Base-by-base conservation (phyloP, 768 basidiomycete species). In the Lyophyllum semitale region DNA sequence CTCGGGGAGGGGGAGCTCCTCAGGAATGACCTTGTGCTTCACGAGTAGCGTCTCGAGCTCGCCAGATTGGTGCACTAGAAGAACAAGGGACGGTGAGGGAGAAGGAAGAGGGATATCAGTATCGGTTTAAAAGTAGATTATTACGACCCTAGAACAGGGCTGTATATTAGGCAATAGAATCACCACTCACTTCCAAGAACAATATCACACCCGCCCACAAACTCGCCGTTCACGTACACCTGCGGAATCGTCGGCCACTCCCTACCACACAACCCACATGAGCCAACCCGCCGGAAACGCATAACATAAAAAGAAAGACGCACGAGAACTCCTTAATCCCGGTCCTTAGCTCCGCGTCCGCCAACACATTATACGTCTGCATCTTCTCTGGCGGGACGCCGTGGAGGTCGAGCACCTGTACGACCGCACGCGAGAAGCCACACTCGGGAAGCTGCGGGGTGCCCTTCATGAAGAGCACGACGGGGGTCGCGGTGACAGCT, bases 181-280 rank as follows among this genome's bases (percentile, higher is more conserved):
- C 53, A 54, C 55, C 17, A 85, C 93, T 74, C 65, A 95, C 93
- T 97, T 60, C 85, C 83, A 25, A 98, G 71, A 20, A 98, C 73
- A 62, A 99, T 98, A 74, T 99, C 96, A 70, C 95, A 97, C 50
- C 96, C 97, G 29, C 96, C 96, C 38, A 99, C 79, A 65, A 99
- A 99, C 69, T 97, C 95, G 4, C 95, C 96, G 51, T 91, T 87
- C 32, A 98, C 80, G 66, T 96, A 99, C 12, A 99, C 70, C 69
- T 99, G 96, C 11, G 96, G 96, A 60, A 99, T 87, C 18, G 96
- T 99, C 13, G 96, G 96, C 96, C 96, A 99, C 59, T 97, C 92
- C 22, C 95, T 98, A 63, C 15, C 55, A 32, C 37, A 53, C 17
- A 26, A 41, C 33, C 23, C 38, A 9, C 20, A 33, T 51, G 9